Percentiles rank a stretch among this genome's conserved stretches.
phyloP scores from a whole-genome alignment of 176 grass and related monocot genomes.

The Phoenix dactylifera region DNA sequence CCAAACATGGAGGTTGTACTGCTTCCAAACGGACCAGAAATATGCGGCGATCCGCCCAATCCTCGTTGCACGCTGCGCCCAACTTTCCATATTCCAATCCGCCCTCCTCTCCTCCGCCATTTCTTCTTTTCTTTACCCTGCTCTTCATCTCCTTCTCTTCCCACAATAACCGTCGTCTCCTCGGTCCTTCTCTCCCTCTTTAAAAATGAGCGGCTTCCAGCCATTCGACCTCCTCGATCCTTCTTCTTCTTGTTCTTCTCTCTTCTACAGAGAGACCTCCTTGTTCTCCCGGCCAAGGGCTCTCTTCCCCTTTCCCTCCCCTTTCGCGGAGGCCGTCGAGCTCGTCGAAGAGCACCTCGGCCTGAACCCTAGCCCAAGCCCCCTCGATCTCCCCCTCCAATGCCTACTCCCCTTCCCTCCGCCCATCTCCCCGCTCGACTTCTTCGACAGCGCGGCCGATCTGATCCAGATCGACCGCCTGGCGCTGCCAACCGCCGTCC shows the following conservation, averaged over 20 bases:
- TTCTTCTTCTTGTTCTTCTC: constrained; percentile 22
- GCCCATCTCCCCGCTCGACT: constrained; percentile 4
- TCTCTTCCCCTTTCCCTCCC: constrained; percentile 3
- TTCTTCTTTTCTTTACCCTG: too few relatives aligned
- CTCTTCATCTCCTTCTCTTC: neutral
- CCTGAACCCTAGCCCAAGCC: neutral
- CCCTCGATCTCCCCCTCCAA: neutral
- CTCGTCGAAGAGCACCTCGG: neutral
- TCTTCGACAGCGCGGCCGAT: constrained; percentile 1
- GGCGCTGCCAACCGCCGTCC: too few relatives aligned
- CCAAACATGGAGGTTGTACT: too few relatives aligned
- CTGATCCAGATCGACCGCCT: neutral
- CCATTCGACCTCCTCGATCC: constrained; percentile 24
- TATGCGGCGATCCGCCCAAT: too few relatives aligned
- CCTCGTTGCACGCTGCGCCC: too few relatives aligned
- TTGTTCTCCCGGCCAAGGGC: neutral
- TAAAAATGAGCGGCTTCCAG: constrained; percentile 26
- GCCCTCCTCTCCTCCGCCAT: too few relatives aligned
- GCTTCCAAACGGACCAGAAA: too few relatives aligned
- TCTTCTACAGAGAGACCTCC: constrained; percentile 2
- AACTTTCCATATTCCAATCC: too few relatives aligned
- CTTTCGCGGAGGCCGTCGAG: too few relatives aligned
- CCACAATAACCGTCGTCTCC: neutral
- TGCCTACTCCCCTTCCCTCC: constrained; percentile 5
- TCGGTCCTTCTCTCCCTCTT: neutral